phyloP scores from a whole-genome alignment of 1,284 basidiomycete species.

The Volvariella surrecta region DNA sequence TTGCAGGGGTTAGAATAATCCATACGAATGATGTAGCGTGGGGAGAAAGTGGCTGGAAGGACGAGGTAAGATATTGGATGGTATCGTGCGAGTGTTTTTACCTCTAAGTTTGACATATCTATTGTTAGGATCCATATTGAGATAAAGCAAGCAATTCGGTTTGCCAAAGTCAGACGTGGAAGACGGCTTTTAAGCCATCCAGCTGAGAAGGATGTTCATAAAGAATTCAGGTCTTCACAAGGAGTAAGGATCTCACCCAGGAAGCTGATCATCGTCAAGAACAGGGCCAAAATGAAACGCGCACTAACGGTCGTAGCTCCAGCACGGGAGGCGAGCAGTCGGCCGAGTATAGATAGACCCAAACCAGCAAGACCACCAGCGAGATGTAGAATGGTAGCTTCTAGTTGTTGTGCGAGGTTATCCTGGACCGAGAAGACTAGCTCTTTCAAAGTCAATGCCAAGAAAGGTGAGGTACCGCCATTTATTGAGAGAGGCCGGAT shows the following conservation, averaged over 20 bases:
- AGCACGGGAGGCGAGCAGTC: constrained; percentile 24
- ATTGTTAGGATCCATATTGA: constrained; percentile 38
- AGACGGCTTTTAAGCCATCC: constrained; percentile 38
- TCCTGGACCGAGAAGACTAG: constrained; percentile 40
- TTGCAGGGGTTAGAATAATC: constrained; percentile 31
- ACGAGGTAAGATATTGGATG: not conserved
- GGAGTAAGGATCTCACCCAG: constrained; percentile 22
- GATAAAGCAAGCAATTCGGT: constrained; percentile 38
- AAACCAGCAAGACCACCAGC: constrained; percentile 34
- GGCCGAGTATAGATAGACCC: constrained; percentile 33
- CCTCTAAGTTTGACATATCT: constrained; percentile 23
- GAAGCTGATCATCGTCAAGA: constrained; percentile 32
- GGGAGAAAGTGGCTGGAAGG: constrained; percentile 20
- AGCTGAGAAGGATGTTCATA: constrained; percentile 18
- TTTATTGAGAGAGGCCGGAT: constrained; percentile 31
- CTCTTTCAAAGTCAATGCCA: constrained; percentile 37
- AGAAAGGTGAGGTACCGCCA: constrained; percentile 34
- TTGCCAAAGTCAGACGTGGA: constrained; percentile 34
- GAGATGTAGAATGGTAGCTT: constrained; percentile 35
- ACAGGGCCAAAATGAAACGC: constrained; percentile 29
- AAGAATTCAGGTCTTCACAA: not conserved
- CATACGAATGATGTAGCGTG: constrained; percentile 30
- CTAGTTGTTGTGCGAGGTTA: constrained; percentile 39
- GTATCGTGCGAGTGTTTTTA: constrained; percentile 13
- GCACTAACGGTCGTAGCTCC: constrained; percentile 20